phyloP scores from a whole-genome alignment of 306 rosid species.

The Begonia peltatifolia region DNA sequence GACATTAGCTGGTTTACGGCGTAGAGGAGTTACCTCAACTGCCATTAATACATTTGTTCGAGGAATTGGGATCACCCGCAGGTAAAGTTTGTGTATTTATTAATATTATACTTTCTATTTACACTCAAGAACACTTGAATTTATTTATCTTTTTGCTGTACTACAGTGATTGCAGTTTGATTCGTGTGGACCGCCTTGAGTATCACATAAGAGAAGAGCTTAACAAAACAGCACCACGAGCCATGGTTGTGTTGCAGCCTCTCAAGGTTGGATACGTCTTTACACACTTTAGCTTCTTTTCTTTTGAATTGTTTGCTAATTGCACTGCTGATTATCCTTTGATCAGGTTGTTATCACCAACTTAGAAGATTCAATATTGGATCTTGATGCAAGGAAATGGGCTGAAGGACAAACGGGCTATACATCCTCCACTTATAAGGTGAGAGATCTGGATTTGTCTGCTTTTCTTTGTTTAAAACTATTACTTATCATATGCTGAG shows the following conservation, averaged over 20 bases:
- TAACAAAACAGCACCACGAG: slow-evolving; percentile 58
- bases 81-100: slow-evolving; percentile 22
- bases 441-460: slow-evolving; percentile 17
- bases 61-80: slow-evolving; percentile 96
- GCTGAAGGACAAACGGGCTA: slow-evolving; percentile 75
- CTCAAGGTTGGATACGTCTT: slow-evolving; percentile 49
- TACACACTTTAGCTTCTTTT: no score
- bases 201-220: slow-evolving; percentile 89
- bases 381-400: slow-evolving; percentile 79
- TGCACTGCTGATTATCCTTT: no score
- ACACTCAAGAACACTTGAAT: not conserved
- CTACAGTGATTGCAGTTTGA: slow-evolving; percentile 77
- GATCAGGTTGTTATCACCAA: slow-evolving; percentile 77
- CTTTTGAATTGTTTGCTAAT: no score
- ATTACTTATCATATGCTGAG: no score
- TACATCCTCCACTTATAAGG: slow-evolving; percentile 71
- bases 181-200: slow-evolving; percentile 78
- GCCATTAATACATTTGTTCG: slow-evolving; percentile 85
- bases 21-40: slow-evolving; percentile 74
- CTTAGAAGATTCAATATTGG: slow-evolving; percentile 46
- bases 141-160: slow-evolving; percentile 4
- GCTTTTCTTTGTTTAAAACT: no score
- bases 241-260: slow-evolving; percentile 79
- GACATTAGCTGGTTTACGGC: slow-evolving; percentile 88
- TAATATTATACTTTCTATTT: no score